Evolutionary conservation across 225 moss, liverwort and hornwort species (phyloP).

Genomic region (Asterella californica): DNA sequence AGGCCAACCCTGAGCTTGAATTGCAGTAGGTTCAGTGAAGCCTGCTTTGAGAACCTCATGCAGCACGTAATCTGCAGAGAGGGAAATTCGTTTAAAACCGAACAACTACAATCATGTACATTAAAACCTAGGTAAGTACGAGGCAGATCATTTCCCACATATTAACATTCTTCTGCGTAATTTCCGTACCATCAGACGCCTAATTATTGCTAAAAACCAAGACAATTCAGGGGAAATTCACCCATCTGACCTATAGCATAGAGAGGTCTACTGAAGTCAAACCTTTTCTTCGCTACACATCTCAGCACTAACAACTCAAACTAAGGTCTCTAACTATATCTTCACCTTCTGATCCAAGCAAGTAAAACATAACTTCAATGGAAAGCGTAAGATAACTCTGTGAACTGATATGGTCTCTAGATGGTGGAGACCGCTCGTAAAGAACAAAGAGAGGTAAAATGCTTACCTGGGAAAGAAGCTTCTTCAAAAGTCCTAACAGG

Average conservation of each 20-base stretch:
- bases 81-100: neutral
- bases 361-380: neutral
- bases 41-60: constrained; percentile 91
- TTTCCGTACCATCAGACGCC: too few species aligned
- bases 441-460: neutral
- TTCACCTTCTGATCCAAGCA: neutral
- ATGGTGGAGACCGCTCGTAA: neutral
- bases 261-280: too few species aligned
- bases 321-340: neutral
- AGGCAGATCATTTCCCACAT: too few species aligned
- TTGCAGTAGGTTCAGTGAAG: constrained; percentile 86
- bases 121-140: neutral
- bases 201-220: neutral
- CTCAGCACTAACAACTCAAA: too few species aligned
- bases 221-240: neutral
- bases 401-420: neutral
- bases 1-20: constrained; percentile 94
- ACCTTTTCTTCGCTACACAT: too few species aligned
- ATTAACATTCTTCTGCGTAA: too few species aligned
- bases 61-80: constrained; percentile 69
- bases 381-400: neutral
- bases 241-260: neutral
- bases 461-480: constrained; percentile 78
- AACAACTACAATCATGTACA: neutral
- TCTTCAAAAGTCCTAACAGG: constrained; percentile 93